Evolutionary conservation across 2,329 filamentous ascomycete species (phyloP).

Genomic region (Cladosporium sphaerospermum): DNA sequence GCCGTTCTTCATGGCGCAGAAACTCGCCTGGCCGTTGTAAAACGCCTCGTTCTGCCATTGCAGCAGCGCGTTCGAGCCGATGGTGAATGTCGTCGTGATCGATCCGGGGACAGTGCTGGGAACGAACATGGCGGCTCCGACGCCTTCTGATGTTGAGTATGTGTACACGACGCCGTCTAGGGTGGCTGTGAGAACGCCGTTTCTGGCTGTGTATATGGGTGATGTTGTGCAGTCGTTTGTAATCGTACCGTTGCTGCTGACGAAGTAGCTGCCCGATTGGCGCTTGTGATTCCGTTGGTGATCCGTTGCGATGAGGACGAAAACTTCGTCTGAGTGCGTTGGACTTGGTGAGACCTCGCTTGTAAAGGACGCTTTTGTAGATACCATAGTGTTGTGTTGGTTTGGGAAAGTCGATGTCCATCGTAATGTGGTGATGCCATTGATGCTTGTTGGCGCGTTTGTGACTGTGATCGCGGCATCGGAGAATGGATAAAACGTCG

Average conservation of each 20-base stretch:
- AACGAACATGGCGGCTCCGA: conserved; percentile 20
- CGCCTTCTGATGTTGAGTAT: conserved; percentile 23
- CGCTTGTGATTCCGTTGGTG: conserved; percentile 14
- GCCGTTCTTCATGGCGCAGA: conserved; percentile 26
- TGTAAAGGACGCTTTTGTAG: not conserved
- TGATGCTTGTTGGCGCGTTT: conserved; percentile 26
- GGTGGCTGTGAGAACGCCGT: conserved; percentile 24
- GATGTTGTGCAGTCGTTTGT: conserved; percentile 26
- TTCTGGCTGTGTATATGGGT: conserved; percentile 23
- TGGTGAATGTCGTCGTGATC: conserved; percentile 23
- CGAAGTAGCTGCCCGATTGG: conserved; percentile 20
- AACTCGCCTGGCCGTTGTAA: conserved; percentile 24
- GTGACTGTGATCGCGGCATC: conserved; percentile 22
- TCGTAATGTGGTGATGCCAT: conserved; percentile 23
- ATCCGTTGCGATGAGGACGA: conserved; percentile 16
- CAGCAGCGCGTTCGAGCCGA: conserved; percentile 17
- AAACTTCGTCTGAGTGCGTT: conserved; percentile 12
- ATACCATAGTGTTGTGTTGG: not conserved
- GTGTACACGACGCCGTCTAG: conserved; percentile 21
- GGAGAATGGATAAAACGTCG: conserved; percentile 24
- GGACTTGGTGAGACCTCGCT: conserved; percentile 6
- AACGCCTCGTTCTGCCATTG: conserved; percentile 24
- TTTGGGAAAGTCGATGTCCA: conserved; percentile 17
- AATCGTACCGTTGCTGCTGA: conserved; percentile 23
- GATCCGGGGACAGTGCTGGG: conserved; percentile 22